Conservation (phyloP, 164 flowering plant genomes). For the Malania oleifera region DNA sequence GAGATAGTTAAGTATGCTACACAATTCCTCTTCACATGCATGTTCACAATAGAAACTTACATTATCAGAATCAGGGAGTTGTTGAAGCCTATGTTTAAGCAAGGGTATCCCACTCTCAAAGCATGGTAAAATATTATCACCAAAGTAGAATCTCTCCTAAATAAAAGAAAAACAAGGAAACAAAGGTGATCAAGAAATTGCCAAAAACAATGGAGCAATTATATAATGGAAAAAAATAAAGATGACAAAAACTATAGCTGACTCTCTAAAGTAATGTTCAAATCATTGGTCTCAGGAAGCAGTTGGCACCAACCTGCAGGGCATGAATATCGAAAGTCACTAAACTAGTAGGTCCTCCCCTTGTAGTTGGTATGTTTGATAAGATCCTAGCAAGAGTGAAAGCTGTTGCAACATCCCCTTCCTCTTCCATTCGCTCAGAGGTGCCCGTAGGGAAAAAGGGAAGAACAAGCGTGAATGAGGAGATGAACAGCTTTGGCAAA, state of each 20-base stretch:
- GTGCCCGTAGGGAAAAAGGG: slow-evolving; percentile 99
- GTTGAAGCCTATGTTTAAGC: slow-evolving; percentile 84
- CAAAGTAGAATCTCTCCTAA: slow-evolving; percentile 98
- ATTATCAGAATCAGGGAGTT: slow-evolving; percentile 94
- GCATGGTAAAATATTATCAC: slow-evolving; percentile 88
- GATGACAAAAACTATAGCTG: not conserved
- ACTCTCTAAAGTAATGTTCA: not conserved
- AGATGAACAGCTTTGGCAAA: slow-evolving; percentile 74
- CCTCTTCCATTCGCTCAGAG: slow-evolving; percentile 95
- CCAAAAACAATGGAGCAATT: not conserved
- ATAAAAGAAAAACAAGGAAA: slow-evolving; percentile 7
- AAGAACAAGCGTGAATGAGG: slow-evolving; percentile 91
- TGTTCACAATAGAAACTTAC: slow-evolving; percentile 31
- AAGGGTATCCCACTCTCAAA: slow-evolving; percentile 97
- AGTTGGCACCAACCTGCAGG: slow-evolving; percentile 63
- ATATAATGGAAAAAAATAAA: not conserved
- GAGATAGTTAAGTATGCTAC: too few species aligned
- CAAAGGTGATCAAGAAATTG: not conserved
- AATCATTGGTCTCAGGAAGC: slow-evolving; percentile 1
- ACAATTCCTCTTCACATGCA: not conserved
- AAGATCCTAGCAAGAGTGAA: slow-evolving; percentile 88
- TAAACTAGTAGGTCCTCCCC: slow-evolving; percentile 96
- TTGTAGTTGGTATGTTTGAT: slow-evolving; percentile 79
- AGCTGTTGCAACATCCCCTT: slow-evolving; percentile 98
- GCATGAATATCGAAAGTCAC: slow-evolving; percentile 97